These are phyloP conservation scores for Amanita polypyramis DNA, from an alignment of 768 basidiomycete species.

Conservation along the genomic window DNA sequence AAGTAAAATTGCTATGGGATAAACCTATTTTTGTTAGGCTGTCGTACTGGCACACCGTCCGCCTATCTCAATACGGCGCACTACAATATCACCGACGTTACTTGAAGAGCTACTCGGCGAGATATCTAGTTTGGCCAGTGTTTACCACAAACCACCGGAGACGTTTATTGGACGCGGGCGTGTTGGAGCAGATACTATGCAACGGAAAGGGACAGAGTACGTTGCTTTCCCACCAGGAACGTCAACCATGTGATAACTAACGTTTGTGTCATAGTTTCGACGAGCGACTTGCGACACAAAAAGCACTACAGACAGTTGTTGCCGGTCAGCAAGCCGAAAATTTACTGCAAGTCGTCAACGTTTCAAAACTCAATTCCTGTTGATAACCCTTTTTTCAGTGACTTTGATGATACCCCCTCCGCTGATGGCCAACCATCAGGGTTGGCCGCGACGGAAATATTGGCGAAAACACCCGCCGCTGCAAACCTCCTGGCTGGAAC, in stretches of 20 bases:
- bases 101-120: conserved; percentile 90
- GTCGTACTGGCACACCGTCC: conserved; percentile 90
- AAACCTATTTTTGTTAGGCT: conserved; percentile 21
- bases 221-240: conserved; percentile 17
- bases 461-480: conserved; percentile 62
- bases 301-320: conserved; percentile 85
- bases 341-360: conserved; percentile 41
- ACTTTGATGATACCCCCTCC: conserved; percentile 72
- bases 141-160: conserved; percentile 95
- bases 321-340: conserved; percentile 93
- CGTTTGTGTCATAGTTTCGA: conserved; percentile 33
- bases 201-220: conserved; percentile 51
- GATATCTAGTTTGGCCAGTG: conserved; percentile 82
- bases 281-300: conserved; percentile 64
- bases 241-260: background rate
- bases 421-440: conserved; percentile 60
- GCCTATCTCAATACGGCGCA: conserved; percentile 87
- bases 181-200: conserved; percentile 72
- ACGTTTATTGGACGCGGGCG: conserved; percentile 93
- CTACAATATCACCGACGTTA: conserved; percentile 78
- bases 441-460: conserved; percentile 66
- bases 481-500: conserved; percentile 68
- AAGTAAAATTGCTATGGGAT: background rate
- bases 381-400: conserved; percentile 23
- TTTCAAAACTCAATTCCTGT: background rate